These are phyloP conservation scores for Fusarium sp. DNA, from an alignment of 2,329 filamentous ascomycete species.

Conservation along the genomic window DNA sequence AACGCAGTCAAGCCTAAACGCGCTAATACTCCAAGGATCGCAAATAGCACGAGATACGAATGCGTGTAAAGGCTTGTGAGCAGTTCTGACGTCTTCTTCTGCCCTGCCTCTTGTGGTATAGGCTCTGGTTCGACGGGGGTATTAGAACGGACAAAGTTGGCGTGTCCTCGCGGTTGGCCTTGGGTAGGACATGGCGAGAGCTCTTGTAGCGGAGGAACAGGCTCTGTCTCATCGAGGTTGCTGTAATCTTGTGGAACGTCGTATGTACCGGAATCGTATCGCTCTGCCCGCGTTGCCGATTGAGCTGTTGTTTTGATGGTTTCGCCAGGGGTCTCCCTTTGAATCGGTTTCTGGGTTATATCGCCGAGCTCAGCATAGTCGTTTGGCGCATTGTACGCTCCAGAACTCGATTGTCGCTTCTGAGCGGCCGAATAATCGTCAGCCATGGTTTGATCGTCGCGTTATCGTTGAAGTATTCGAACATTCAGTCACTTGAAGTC, in stretches of 20 bases:
- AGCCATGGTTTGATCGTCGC: conserved; percentile 14
- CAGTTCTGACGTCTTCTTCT: conserved; percentile 55
- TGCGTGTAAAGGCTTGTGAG: conserved; percentile 74
- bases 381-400: background rate
- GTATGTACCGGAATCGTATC: conserved; percentile 36
- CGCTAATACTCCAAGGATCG: conserved; percentile 84
- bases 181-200: background rate
- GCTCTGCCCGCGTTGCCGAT: background rate
- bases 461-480: background rate
- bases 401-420: background rate
- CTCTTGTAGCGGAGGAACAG: conserved; percentile 13
- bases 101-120: conserved; percentile 14
- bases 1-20: conserved; percentile 83
- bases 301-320: background rate
- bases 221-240: conserved; percentile 55
- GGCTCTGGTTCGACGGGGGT: background rate
- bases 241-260: conserved; percentile 48
- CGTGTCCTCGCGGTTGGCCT: conserved; percentile 12
- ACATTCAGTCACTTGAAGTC: conserved; percentile 3
- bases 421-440: background rate
- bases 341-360: background rate
- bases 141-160: conserved; percentile 8
- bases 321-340: background rate
- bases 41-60: conserved; percentile 87
- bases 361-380: conserved; percentile 1